Evolutionary conservation across 73 alveolate genomes (phyloP).

Genomic region (Chromera velia): DNA sequence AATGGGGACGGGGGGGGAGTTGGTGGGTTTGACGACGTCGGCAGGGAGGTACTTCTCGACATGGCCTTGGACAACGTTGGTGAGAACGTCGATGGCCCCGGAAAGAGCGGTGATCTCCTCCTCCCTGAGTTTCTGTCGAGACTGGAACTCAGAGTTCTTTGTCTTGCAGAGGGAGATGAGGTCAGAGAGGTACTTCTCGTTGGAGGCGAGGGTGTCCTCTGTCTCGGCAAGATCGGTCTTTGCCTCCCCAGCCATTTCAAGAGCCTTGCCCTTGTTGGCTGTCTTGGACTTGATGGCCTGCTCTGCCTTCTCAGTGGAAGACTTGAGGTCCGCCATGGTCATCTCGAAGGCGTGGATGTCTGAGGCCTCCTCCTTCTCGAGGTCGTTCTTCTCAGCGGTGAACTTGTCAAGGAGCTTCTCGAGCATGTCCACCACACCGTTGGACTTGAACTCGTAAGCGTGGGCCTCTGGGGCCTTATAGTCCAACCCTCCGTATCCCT

Average conservation of each 20-base stretch:
- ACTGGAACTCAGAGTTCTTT: slow-evolving; percentile 18
- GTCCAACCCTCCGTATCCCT: too few relatives aligned
- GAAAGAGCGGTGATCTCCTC: slow-evolving; percentile 7
- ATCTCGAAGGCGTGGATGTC: neutral
- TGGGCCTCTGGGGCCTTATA: neutral
- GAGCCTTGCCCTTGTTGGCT: neutral
- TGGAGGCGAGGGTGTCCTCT: slow-evolving; percentile 14
- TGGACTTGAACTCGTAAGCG: slow-evolving; percentile 1
- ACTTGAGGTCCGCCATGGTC: neutral
- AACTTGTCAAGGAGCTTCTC: slow-evolving; percentile 4
- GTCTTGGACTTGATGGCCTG: neutral
- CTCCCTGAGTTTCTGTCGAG: neutral
- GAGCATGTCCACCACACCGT: slow-evolving; percentile 2
- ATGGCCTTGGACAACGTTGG: neutral
- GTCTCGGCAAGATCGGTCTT: neutral
- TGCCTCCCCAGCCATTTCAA: neutral
- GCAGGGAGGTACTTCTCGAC: slow-evolving; percentile 33
- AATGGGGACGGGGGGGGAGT: neutral
- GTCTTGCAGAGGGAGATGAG: neutral
- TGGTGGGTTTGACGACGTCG: neutral
- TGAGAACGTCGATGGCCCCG: slow-evolving; percentile 3
- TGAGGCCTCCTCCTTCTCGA: neutral
- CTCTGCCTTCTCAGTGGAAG: neutral
- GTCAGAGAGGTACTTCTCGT: slow-evolving; percentile 19
- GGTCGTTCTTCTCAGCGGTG: neutral